A percentile compares a stretch with the other conserved stretches of the same genome.
Conservation (phyloP, 163 green algal species). For the Volvox carteri region DNA sequence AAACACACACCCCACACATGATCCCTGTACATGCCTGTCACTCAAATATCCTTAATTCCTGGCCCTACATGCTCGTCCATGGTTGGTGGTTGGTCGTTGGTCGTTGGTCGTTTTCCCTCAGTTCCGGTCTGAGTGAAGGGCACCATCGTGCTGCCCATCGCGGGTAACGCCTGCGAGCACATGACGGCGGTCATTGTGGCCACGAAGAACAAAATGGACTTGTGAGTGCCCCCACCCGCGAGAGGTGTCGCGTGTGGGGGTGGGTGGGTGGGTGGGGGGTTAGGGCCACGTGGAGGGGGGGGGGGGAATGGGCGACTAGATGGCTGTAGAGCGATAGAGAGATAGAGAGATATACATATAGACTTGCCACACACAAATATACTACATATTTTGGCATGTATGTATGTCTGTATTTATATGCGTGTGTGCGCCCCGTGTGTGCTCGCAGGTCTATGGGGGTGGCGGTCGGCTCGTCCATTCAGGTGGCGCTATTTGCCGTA, state of each 20-base stretch:
- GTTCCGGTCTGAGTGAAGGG: conserved; percentile 81
- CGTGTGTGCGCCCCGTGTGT: too few species aligned
- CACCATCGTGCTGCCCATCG: conserved; percentile 92
- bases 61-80: neutral
- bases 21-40: too few species aligned
- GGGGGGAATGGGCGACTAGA: neutral
- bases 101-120: neutral
- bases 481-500: conserved; percentile 90
- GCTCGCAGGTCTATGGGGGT: conserved; percentile 63
- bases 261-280: neutral
- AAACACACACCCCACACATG: too few species aligned
- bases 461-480: conserved; percentile 82
- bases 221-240: conserved; percentile 62
- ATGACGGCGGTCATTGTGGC: conserved; percentile 86
- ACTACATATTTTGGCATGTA: too few species aligned
- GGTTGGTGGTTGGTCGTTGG: neutral
- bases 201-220: conserved; percentile 93
- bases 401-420: too few species aligned
- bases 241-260: too few species aligned
- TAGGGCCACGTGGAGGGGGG: neutral
- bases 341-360: too few species aligned
- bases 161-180: conserved; percentile 94
- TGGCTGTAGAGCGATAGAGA: too few species aligned
- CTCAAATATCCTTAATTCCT: neutral
- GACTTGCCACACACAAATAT: too few species aligned